Conservation (phyloP, 768 basidiomycete genomes). For the Leucocoprinus sp. region DNA sequence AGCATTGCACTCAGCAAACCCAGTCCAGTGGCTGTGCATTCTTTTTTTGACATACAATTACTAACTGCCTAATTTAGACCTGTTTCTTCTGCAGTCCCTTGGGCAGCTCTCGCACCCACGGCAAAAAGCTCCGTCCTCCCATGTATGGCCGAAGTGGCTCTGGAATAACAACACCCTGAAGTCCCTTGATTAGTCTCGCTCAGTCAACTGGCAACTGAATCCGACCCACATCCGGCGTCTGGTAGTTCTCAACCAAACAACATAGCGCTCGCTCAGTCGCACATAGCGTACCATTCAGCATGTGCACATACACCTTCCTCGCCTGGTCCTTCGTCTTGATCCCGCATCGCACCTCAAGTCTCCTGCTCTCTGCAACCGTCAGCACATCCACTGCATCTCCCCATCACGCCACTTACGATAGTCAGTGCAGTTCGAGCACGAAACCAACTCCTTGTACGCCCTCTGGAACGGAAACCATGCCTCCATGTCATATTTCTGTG, state of each 20-base stretch:
- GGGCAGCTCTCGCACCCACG: slow-evolving; percentile 75
- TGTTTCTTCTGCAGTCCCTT: slow-evolving; percentile 74
- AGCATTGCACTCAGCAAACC: too few relatives aligned
- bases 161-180: slow-evolving; percentile 85
- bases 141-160: slow-evolving; percentile 90
- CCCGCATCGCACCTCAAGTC: slow-evolving; percentile 90
- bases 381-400: neutral
- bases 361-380: slow-evolving; percentile 65
- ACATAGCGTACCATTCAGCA: slow-evolving; percentile 97
- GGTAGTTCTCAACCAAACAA: slow-evolving; percentile 98
- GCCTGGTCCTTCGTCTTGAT: slow-evolving; percentile 86
- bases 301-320: slow-evolving; percentile 93
- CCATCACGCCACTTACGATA: slow-evolving; percentile 64
- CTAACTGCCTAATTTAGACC: slow-evolving; percentile 18
- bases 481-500: slow-evolving; percentile 96
- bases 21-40: slow-evolving; percentile 13
- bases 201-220: neutral
- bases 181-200: neutral
- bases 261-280: slow-evolving; percentile 96
- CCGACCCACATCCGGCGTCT: slow-evolving; percentile 77
- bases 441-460: slow-evolving; percentile 94
- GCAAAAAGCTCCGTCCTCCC: slow-evolving; percentile 88
- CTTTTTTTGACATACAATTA: neutral
- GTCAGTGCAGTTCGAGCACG: slow-evolving; percentile 97
- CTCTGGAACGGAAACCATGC: slow-evolving; percentile 99